Percentiles rank a stretch among this genome's conserved stretches.
phyloP scores from a whole-genome alignment of 495 filamentous ascomycete species.

The Jackrogersella minutella region DNA sequence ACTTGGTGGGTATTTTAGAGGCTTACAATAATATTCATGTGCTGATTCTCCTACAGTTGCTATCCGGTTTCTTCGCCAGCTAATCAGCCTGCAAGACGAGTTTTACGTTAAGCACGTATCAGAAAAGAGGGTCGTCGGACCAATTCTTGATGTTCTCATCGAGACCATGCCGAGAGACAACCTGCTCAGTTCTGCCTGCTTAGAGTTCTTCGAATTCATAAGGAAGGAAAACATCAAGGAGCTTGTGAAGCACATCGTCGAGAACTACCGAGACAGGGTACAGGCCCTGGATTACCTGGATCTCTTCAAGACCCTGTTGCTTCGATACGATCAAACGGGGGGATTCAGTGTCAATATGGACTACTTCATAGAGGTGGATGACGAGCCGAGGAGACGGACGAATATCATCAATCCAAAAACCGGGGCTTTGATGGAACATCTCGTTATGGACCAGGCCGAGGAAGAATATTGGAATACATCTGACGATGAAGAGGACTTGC shows the following conservation, averaged over 20 bases:
- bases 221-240: conserved; percentile 84
- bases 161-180: conserved; percentile 97
- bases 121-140: conserved; percentile 82
- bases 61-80: conserved; percentile 91
- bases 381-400: conserved; percentile 61
- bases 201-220: conserved; percentile 94
- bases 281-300: conserved; percentile 83
- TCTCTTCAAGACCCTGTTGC: conserved; percentile 78
- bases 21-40: background rate
- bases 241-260: conserved; percentile 83
- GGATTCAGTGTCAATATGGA: conserved; percentile 71
- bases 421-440: conserved; percentile 71
- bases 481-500: conserved; percentile 80
- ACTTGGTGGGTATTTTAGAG: conserved; percentile 68
- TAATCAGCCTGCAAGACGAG: conserved; percentile 87
- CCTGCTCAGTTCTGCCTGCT: conserved; percentile 91
- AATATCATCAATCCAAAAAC: conserved; percentile 75
- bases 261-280: conserved; percentile 86
- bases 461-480: conserved; percentile 96
- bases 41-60: conserved; percentile 64
- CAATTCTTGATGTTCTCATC: conserved; percentile 86
- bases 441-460: conserved; percentile 77
- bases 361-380: conserved; percentile 57
- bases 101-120: conserved; percentile 90
- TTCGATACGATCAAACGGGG: conserved; percentile 81